Conservation (phyloP, 768 basidiomycete species). For the Boletus speciosus region DNA sequence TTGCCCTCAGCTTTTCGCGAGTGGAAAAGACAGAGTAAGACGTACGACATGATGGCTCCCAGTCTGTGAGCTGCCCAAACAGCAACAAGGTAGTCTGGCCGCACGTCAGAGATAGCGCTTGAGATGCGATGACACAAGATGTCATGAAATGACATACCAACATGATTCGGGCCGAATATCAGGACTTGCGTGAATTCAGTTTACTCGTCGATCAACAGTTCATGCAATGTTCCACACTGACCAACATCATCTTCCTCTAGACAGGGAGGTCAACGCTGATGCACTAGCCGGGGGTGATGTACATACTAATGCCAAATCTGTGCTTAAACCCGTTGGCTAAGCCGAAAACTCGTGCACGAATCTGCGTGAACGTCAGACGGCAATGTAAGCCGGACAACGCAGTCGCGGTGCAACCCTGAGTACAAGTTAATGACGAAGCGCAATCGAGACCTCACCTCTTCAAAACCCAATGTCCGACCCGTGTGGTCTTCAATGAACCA, state of each 20-base stretch:
- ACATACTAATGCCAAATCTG: conserved; percentile 35
- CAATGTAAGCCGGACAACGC: background rate
- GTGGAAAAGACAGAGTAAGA: conserved; percentile 6
- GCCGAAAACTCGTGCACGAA: conserved; percentile 35
- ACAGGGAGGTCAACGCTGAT: background rate
- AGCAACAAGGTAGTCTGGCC: conserved; percentile 50
- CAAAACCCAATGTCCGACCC: conserved; percentile 31
- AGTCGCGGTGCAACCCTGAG: background rate
- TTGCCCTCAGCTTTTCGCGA: background rate
- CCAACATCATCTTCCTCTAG: conserved; percentile 40
- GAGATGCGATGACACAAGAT: background rate
- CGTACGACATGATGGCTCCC: conserved; percentile 57
- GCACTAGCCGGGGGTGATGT: background rate
- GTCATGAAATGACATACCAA: conserved; percentile 40
- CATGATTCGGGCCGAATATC: conserved; percentile 63
- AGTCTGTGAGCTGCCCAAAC: conserved; percentile 56
- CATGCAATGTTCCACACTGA: conserved; percentile 16
- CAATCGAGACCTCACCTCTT: conserved; percentile 31
- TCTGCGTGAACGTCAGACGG: conserved; percentile 17
- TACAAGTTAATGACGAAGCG: background rate
- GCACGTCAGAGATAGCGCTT: background rate
- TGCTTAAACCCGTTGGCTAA: conserved; percentile 37
- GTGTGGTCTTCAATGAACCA: conserved; percentile 44
- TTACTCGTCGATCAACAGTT: background rate
- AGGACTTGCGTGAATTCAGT: conserved; percentile 41